These are phyloP conservation scores for Serendipita sp. DNA, from an alignment of 768 basidiomycete genomes.

Conservation along the genomic window DNA sequence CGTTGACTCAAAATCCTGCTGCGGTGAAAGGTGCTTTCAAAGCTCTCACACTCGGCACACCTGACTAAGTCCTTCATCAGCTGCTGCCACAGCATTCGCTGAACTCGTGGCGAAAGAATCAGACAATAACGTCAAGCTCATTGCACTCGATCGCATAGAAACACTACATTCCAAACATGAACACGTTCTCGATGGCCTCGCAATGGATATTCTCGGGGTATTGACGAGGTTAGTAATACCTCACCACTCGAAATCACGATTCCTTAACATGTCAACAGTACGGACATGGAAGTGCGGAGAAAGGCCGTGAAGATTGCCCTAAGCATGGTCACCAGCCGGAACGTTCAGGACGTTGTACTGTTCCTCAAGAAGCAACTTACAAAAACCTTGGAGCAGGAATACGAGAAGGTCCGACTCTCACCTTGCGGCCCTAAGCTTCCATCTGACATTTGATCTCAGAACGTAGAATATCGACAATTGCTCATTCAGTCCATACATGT, in stretches of 20 bases:
- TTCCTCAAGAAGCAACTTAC: constrained; percentile 98
- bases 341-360: constrained; percentile 89
- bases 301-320: constrained; percentile 84
- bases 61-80: constrained; percentile 25
- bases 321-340: constrained; percentile 84
- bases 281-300: constrained; percentile 90
- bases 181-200: constrained; percentile 72
- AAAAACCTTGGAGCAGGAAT: constrained; percentile 79
- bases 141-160: constrained; percentile 86
- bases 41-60: neutral
- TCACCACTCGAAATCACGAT: neutral
- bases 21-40: constrained; percentile 69
- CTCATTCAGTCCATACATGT: constrained; percentile 96
- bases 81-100: constrained; percentile 78
- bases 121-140: constrained; percentile 98
- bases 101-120: constrained; percentile 87
- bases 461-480: constrained; percentile 86
- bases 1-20: constrained; percentile 86
- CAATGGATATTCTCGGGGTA: constrained; percentile 91
- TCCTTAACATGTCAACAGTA: constrained; percentile 29
- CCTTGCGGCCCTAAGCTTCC: neutral
- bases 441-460: constrained; percentile 29
- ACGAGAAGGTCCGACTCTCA: constrained; percentile 56
- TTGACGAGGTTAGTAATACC: constrained; percentile 44
- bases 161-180: constrained; percentile 70